Evolutionary conservation across 768 basidiomycete genomes (phyloP).

Genomic region (Lenzites betulinus): DNA sequence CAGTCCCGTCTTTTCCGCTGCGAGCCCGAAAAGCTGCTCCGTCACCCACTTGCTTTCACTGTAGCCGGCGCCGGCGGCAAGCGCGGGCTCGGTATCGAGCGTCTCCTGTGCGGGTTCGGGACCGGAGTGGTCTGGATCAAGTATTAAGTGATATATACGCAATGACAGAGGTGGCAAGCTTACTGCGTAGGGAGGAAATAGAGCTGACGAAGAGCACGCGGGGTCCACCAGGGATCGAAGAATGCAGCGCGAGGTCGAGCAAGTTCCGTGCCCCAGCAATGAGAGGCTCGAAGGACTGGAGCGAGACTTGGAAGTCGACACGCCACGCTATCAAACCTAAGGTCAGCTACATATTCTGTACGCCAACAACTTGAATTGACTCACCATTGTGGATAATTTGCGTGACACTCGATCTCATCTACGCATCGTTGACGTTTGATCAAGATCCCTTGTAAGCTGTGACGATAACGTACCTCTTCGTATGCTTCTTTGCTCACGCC

Average conservation of each 20-base stretch:
- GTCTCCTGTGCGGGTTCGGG: slow-evolving; percentile 6
- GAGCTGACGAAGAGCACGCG: slow-evolving; percentile 32
- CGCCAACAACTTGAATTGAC: neutral
- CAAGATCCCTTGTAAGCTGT: neutral
- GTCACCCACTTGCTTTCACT: slow-evolving; percentile 38
- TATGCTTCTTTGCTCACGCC: slow-evolving; percentile 17
- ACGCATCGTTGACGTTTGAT: neutral
- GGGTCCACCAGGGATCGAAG: slow-evolving; percentile 7
- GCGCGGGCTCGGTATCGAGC: slow-evolving; percentile 17
- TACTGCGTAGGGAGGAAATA: slow-evolving; percentile 18
- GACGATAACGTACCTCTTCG: slow-evolving; percentile 18
- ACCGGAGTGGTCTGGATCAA: slow-evolving; percentile 5
- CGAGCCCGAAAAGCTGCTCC: slow-evolving; percentile 36
- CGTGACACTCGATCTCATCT: slow-evolving; percentile 20
- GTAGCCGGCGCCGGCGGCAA: slow-evolving; percentile 35
- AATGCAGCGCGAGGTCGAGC: slow-evolving; percentile 20
- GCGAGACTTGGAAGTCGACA: slow-evolving; percentile 43
- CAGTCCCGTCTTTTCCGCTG: slow-evolving; percentile 32
- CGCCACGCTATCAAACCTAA: slow-evolving; percentile 34
- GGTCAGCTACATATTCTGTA: neutral
- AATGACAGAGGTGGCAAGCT: slow-evolving; percentile 11
- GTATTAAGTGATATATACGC: slow-evolving; percentile 19
- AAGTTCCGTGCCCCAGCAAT: slow-evolving; percentile 30
- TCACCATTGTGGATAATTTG: slow-evolving; percentile 30
- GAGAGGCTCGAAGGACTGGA: slow-evolving; percentile 40